Percentiles rank a stretch among this genome's conserved stretches.
Conservation (phyloP, 805 yeast species). For the Schizosaccharomyces cryophilus region DNA sequence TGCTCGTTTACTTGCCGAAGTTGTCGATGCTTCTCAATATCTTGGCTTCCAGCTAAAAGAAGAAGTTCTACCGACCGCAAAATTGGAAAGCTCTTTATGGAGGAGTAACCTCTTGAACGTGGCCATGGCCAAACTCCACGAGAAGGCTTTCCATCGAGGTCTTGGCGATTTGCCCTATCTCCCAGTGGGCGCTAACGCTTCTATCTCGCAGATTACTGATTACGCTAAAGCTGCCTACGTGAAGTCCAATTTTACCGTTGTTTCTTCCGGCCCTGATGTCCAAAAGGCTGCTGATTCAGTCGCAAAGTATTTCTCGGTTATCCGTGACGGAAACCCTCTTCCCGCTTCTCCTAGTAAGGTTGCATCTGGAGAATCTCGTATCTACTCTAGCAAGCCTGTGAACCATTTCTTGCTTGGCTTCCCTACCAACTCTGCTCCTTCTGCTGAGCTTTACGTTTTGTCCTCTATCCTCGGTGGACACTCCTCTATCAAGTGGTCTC, state of each 20-base stretch:
- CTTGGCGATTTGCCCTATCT: constrained; percentile 63
- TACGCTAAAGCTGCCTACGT: constrained; percentile 48
- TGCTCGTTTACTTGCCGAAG: constrained; percentile 62
- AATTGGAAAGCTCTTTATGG: constrained; percentile 32
- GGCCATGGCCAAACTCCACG: constrained; percentile 60
- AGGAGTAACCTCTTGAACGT: constrained; percentile 24
- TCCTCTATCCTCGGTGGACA: constrained; percentile 33
- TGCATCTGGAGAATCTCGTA: constrained; percentile 36
- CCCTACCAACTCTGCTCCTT: constrained; percentile 36
- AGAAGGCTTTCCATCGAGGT: constrained; percentile 62
- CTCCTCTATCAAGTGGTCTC: constrained; percentile 28
- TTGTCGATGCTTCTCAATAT: constrained; percentile 12
- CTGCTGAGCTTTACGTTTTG: constrained; percentile 46
- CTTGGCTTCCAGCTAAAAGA: constrained; percentile 48
- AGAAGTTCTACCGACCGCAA: constrained; percentile 56
- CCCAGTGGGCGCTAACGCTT: constrained; percentile 33
- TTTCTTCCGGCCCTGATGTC: constrained; percentile 49
- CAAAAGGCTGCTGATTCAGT: constrained; percentile 46
- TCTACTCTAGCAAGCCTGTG: constrained; percentile 30
- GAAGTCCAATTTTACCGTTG: constrained; percentile 42
- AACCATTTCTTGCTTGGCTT: constrained; percentile 61
- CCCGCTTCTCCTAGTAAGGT: constrained; percentile 20
- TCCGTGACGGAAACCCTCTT: constrained; percentile 33
- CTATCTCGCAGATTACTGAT: constrained; percentile 37
- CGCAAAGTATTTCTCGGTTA: constrained; percentile 26